These are phyloP conservation scores for Gentiana macrophylla DNA, from an alignment of 257 asterid species.

Conservation along the genomic window DNA sequence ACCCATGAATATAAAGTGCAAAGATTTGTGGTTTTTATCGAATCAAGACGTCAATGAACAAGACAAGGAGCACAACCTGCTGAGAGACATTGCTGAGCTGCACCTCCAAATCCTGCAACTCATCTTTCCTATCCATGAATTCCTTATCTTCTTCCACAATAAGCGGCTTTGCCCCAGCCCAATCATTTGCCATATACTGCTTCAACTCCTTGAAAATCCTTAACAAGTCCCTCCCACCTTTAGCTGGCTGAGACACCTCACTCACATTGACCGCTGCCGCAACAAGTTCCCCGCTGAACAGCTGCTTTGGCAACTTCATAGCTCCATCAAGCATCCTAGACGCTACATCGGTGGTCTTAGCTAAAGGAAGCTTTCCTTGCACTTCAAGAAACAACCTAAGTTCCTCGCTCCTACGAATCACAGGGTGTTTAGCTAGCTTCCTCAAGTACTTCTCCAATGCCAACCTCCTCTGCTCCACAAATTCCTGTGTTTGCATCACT, in stretches of 20 bases:
- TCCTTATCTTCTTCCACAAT: slow-evolving; percentile 80
- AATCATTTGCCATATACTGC: slow-evolving; percentile 83
- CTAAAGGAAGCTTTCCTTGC: slow-evolving; percentile 39
- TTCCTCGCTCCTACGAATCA: slow-evolving; percentile 64
- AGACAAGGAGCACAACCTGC: slow-evolving; percentile 48
- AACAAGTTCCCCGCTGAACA: slow-evolving; percentile 30
- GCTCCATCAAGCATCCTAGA: slow-evolving; percentile 63
- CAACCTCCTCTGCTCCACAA: slow-evolving; percentile 77
- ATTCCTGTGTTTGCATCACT: slow-evolving; percentile 83
- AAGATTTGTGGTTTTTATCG: not conserved
- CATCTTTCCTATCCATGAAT: slow-evolving; percentile 61
- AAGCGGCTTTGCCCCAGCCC: slow-evolving; percentile 72
- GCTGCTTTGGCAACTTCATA: slow-evolving; percentile 51
- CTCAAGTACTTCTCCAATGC: slow-evolving; percentile 83
- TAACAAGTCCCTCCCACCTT: slow-evolving; percentile 72
- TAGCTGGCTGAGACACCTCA: slow-evolving; percentile 57
- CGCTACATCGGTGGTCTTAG: slow-evolving; percentile 47
- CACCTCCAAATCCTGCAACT: slow-evolving; percentile 69
- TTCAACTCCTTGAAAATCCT: slow-evolving; percentile 79
- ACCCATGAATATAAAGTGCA: not conserved
- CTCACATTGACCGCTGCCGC: slow-evolving; percentile 26
- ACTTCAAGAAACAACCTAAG: slow-evolving; percentile 51
- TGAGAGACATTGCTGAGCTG: slow-evolving; percentile 82
- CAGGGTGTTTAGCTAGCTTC: slow-evolving; percentile 61
- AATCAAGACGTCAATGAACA: not conserved